Conservation (phyloP, 2,329 filamentous ascomycete genomes). For the Pseudogymnoascus sp. region DNA sequence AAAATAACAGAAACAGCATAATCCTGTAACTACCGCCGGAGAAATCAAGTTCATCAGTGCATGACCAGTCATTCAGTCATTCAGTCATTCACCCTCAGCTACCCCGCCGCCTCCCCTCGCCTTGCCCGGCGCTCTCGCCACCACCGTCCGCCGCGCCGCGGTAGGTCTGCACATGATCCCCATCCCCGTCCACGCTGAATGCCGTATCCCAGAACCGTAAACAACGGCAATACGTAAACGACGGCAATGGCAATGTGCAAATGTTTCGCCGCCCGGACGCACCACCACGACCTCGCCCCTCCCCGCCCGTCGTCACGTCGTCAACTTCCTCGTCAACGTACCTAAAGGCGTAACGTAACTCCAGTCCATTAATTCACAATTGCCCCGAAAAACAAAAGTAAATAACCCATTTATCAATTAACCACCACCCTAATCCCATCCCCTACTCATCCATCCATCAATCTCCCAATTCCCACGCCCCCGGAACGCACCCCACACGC, state of each 20-base stretch:
- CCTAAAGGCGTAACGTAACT: neutral
- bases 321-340: too few relatives aligned
- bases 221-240: neutral
- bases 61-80: neutral
- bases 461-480: neutral
- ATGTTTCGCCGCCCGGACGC: too few relatives aligned
- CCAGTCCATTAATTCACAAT: too few relatives aligned
- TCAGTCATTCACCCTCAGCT: neutral
- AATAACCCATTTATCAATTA: neutral
- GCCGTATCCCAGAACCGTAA: neutral
- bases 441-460: neutral
- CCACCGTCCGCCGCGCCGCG: too few relatives aligned
- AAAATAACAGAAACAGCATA: too few relatives aligned
- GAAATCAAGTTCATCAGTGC: neutral
- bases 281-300: neutral
- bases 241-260: too few relatives aligned
- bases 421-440: too few relatives aligned
- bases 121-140: neutral
- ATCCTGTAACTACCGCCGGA: too few relatives aligned
- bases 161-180: neutral
- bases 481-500: too few relatives aligned
- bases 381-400: too few relatives aligned
- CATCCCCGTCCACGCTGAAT: too few relatives aligned
- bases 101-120: neutral
- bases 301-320: too few relatives aligned